Percentiles rank a stretch among this genome's conserved stretches.
Evolutionary conservation across 2,329 filamentous ascomycete species (phyloP).

Genomic region (Xylaria digitata): DNA sequence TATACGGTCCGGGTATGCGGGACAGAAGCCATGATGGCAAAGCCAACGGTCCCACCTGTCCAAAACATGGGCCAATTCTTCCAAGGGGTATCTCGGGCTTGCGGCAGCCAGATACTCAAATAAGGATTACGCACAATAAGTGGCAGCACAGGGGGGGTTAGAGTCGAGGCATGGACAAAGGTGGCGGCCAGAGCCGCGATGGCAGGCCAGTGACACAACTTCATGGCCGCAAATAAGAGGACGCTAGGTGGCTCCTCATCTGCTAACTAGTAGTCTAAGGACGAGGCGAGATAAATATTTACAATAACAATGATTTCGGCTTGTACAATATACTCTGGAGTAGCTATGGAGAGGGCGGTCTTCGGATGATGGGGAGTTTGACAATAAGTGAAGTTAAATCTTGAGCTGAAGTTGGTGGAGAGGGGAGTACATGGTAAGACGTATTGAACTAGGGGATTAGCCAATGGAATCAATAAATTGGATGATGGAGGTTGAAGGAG

Average conservation of each 20-base stretch:
- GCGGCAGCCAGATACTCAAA: slow-evolving; percentile 69
- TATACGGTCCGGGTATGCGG: slow-evolving; percentile 58
- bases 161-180: slow-evolving; percentile 59
- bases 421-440: slow-evolving; percentile 4
- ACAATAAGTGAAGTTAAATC: background rate
- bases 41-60: slow-evolving; percentile 67
- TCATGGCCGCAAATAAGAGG: slow-evolving; percentile 44
- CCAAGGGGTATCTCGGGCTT: slow-evolving; percentile 81
- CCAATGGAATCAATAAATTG: slow-evolving; percentile 14
- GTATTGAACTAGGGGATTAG: too few species aligned
- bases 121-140: slow-evolving; percentile 70
- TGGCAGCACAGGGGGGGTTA: slow-evolving; percentile 68
- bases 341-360: background rate
- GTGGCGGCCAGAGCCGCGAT: slow-evolving; percentile 49
- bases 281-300: background rate
- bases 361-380: background rate
- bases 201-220: slow-evolving; percentile 45
- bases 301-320: slow-evolving; percentile 4
- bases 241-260: slow-evolving; percentile 25
- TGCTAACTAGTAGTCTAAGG: slow-evolving; percentile 1
- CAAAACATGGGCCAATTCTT: slow-evolving; percentile 88
- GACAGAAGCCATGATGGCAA: slow-evolving; percentile 62
- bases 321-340: slow-evolving; percentile 18
- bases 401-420: slow-evolving; percentile 18
- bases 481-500: slow-evolving; percentile 12